A percentile compares a stretch with the other conserved stretches of the same genome.
Evolutionary conservation across 345 rosid species (phyloP).

Genomic region (Citrus hindsii): DNA sequence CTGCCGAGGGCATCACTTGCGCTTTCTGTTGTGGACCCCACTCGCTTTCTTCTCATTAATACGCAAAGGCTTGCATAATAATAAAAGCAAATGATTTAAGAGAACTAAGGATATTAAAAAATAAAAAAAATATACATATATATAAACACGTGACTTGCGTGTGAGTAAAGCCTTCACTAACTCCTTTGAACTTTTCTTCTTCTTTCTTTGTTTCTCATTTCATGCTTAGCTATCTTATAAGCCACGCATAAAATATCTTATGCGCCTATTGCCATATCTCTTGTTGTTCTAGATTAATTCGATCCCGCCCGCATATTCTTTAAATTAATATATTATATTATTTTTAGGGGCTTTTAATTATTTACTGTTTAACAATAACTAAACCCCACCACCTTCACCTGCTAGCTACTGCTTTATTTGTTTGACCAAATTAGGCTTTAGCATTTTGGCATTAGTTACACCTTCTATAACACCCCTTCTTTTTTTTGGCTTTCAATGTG

Average conservation of each 20-base stretch:
- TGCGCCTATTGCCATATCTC: not conserved
- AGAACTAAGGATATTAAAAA: no score
- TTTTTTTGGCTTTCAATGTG: not conserved
- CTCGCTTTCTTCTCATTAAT: not conserved
- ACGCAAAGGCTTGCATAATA: not conserved
- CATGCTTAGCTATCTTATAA: conserved; percentile 5
- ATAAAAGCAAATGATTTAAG: not conserved
- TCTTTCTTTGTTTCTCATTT: no score
- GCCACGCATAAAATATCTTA: conserved; percentile 16
- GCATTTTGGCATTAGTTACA: conserved; percentile 7
- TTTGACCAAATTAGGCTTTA: not conserved
- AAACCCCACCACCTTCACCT: not conserved
- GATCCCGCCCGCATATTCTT: not conserved
- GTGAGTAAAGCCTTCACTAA: conserved; percentile 1
- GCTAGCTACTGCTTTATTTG: not conserved
- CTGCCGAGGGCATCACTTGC: not conserved
- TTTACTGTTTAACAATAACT: not conserved
- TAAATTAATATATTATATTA: no score
- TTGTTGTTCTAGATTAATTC: not conserved
- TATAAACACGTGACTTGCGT: conserved; percentile 25
- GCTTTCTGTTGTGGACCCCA: not conserved
- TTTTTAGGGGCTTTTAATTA: not conserved
- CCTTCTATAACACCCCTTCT: not conserved
- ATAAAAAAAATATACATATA: not conserved
- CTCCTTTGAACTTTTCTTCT: not conserved